phyloP scores from a whole-genome alignment of 2,329 filamentous ascomycete genomes.

The Aschersonia sp. region DNA sequence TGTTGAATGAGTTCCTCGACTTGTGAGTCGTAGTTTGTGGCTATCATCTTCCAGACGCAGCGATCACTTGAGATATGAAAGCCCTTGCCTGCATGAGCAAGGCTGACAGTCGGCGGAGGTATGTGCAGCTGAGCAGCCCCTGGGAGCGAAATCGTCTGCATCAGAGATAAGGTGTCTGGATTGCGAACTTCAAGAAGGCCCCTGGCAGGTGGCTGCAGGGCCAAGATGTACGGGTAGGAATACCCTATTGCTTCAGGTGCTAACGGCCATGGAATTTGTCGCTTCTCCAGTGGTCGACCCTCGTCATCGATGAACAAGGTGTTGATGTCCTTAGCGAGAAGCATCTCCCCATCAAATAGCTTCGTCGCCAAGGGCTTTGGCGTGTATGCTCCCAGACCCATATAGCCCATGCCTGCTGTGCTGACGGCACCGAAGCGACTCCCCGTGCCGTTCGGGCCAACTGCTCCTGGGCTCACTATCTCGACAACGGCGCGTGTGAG shows the following conservation, averaged over 20 bases:
- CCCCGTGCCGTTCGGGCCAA: slow-evolving; percentile 48
- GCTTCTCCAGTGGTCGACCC: slow-evolving; percentile 67
- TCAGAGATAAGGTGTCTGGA: slow-evolving; percentile 75
- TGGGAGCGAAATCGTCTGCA: slow-evolving; percentile 73
- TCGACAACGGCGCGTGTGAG: slow-evolving; percentile 60
- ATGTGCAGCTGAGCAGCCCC: slow-evolving; percentile 80
- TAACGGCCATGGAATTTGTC: slow-evolving; percentile 81
- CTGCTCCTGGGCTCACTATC: slow-evolving; percentile 61
- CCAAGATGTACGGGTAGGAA: slow-evolving; percentile 89
- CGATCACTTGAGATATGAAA: slow-evolving; percentile 89
- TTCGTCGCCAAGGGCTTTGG: slow-evolving; percentile 80
- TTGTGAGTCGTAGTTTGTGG: slow-evolving; percentile 81
- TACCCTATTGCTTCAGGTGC: slow-evolving; percentile 89
- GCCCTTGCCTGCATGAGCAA: slow-evolving; percentile 92
- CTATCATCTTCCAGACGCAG: slow-evolving; percentile 90
- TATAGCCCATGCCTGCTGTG: slow-evolving; percentile 86
- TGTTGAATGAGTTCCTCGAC: slow-evolving; percentile 66
- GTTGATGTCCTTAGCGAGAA: slow-evolving; percentile 96
- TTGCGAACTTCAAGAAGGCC: slow-evolving; percentile 83
- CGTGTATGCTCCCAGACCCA: slow-evolving; percentile 83
- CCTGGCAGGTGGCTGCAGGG: slow-evolving; percentile 70
- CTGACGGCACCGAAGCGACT: slow-evolving; percentile 73
- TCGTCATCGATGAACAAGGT: slow-evolving; percentile 80
- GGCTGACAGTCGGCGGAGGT: slow-evolving; percentile 77
- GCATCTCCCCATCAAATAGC: slow-evolving; percentile 67